These are phyloP conservation scores for Smittium culicis DNA, from an alignment of 371 early-diverging fungal species.

Conservation along the genomic window DNA sequence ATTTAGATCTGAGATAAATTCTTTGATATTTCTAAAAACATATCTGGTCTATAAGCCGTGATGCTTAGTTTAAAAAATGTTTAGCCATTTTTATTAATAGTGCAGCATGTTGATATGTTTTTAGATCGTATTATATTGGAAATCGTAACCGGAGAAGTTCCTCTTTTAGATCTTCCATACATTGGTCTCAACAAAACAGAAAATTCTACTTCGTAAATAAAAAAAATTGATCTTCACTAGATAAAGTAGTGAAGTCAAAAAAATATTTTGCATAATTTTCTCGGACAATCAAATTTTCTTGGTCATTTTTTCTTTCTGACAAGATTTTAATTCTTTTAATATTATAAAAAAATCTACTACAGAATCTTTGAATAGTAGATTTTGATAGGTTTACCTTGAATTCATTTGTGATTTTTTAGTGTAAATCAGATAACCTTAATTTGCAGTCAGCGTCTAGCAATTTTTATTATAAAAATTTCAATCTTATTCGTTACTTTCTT, in stretches of 20 bases:
- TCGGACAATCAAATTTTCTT: neutral
- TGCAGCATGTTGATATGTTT: neutral
- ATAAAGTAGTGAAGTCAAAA: neutral
- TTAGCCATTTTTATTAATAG: neutral
- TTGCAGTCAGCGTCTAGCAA: neutral
- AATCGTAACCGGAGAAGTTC: neutral
- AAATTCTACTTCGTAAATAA: neutral
- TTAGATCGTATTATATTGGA: neutral
- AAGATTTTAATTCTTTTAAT: neutral
- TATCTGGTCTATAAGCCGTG: neutral
- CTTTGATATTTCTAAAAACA: neutral
- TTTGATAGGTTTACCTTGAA: neutral
- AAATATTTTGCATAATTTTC: neutral
- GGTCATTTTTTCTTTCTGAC: neutral
- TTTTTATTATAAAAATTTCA: neutral
- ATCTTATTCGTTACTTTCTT: neutral
- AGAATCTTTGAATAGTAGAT: neutral
- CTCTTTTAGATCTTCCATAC: neutral
- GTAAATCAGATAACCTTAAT: neutral
- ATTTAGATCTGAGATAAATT: neutral
- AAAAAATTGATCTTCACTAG: neutral
- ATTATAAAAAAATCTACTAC: neutral
- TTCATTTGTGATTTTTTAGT: neutral
- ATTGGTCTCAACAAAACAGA: neutral
- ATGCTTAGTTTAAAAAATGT: neutral